Conservation (phyloP, 352 stramenopile genomes). For the Pythium brachiatum region DNA sequence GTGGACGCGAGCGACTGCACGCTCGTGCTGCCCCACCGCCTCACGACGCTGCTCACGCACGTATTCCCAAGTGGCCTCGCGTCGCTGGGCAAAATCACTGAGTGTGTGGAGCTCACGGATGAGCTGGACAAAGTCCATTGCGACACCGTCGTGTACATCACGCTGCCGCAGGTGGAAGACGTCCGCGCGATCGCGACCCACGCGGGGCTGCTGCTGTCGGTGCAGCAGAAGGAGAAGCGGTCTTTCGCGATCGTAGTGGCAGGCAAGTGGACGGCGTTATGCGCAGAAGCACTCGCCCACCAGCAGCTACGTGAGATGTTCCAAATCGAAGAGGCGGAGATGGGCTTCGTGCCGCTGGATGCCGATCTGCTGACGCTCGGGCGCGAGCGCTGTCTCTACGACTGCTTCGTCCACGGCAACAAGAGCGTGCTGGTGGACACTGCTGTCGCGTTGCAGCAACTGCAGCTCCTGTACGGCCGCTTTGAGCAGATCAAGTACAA, state of each 20-base stretch:
- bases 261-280: conserved; percentile 53
- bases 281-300: conserved; percentile 41
- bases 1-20: conserved; percentile 34
- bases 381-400: conserved; percentile 47
- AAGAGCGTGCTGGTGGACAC: conserved; percentile 47
- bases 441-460: conserved; percentile 41
- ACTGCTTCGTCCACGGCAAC: conserved; percentile 47
- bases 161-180: conserved; percentile 38
- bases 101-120: conserved; percentile 59
- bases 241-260: conserved; percentile 39
- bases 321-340: conserved; percentile 36
- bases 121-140: conserved; percentile 35
- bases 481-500: conserved; percentile 82
- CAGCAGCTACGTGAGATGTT: conserved; percentile 35
- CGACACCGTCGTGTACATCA: conserved; percentile 44
- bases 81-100: conserved; percentile 38
- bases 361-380: conserved; percentile 59
- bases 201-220: conserved; percentile 33
- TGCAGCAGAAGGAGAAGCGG: conserved; percentile 12
- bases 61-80: conserved; percentile 49
- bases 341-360: conserved; percentile 65
- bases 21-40: conserved; percentile 51
- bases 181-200: conserved; percentile 47
- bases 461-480: conserved; percentile 55
- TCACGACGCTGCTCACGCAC: conserved; percentile 59